phyloP scores from a whole-genome alignment of 2,329 filamentous ascomycete genomes.

The Pochonia chlamydosporia region DNA sequence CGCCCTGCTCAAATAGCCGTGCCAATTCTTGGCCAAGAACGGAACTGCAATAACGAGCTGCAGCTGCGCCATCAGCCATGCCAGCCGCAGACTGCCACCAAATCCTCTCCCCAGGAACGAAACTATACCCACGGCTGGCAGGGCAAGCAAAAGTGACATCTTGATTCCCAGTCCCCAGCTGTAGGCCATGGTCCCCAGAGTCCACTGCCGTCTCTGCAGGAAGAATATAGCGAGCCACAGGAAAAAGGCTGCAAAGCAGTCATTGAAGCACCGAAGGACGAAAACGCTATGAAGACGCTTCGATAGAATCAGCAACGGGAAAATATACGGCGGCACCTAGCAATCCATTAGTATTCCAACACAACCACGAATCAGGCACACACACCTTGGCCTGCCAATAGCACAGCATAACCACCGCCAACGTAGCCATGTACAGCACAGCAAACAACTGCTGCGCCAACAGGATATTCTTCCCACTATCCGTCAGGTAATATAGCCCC shows the following conservation, averaged over 20 bases:
- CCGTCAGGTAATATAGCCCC: conserved; percentile 69
- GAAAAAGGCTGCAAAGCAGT: conserved; percentile 80
- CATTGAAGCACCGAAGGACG: conserved; percentile 89
- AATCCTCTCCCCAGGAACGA: conserved; percentile 70
- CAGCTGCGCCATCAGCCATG: conserved; percentile 67
- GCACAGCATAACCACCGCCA: conserved; percentile 74
- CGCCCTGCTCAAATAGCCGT: conserved; percentile 71
- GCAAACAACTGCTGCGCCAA: conserved; percentile 82
- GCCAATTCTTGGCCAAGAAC: conserved; percentile 60
- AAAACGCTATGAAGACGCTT: conserved; percentile 94
- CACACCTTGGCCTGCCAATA: conserved; percentile 67
- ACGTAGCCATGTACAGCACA: conserved; percentile 67
- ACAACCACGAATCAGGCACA: conserved; percentile 1
- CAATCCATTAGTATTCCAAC: too few species aligned
- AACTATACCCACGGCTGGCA: conserved; percentile 74
- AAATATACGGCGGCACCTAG: conserved; percentile 77
- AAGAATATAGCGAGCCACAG: conserved; percentile 76
- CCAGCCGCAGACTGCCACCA: conserved; percentile 58
- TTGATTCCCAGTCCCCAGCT: conserved; percentile 83
- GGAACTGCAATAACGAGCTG: conserved; percentile 64
- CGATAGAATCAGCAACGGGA: conserved; percentile 79
- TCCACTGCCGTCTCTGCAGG: conserved; percentile 72
- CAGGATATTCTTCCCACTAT: conserved; percentile 68
- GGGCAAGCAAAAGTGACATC: conserved; percentile 80
- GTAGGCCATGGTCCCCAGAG: conserved; percentile 65